These are phyloP conservation scores for Paramarasmius palmivorus DNA, from an alignment of 1,284 basidiomycete species.

Conservation along the genomic window DNA sequence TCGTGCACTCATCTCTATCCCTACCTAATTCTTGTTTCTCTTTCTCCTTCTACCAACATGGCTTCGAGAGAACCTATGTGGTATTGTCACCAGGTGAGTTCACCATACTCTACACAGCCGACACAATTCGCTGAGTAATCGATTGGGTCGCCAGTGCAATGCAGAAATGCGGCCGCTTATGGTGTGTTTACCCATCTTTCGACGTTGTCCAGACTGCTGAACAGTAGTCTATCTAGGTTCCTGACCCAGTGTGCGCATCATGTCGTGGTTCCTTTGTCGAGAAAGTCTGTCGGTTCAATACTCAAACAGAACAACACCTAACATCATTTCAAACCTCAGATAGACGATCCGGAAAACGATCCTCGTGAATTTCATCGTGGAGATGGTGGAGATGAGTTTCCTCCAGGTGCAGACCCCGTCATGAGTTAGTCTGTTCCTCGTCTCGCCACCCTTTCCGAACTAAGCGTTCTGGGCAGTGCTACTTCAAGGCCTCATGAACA, in stretches of 20 bases:
- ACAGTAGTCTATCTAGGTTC: constrained; percentile 43
- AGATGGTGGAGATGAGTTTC: constrained; percentile 32
- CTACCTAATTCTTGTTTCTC: constrained; percentile 8
- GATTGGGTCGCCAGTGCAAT: constrained; percentile 53
- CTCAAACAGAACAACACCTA: constrained; percentile 1
- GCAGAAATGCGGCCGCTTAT: constrained; percentile 80
- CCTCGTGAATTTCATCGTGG: constrained; percentile 59
- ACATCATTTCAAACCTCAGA: constrained; percentile 38
- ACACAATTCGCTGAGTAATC: constrained; percentile 21
- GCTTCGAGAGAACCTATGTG: constrained; percentile 70
- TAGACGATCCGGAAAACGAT: constrained; percentile 72
- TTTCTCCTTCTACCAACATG: constrained; percentile 38
- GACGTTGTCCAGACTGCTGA: constrained; percentile 9
- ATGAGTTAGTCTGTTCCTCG: constrained; percentile 38
- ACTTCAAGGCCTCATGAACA: constrained; percentile 14
- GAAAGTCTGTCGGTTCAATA: constrained; percentile 46
- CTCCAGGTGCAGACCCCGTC: constrained; percentile 45
- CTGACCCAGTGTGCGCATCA: constrained; percentile 74
- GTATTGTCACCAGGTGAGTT: constrained; percentile 73
- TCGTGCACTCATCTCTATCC: neutral
- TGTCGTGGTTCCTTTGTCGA: constrained; percentile 76
- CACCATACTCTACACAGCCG: constrained; percentile 6
- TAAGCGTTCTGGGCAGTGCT: constrained; percentile 8
- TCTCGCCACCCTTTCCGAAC: constrained; percentile 10
- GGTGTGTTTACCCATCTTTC: constrained; percentile 42